These are phyloP conservation scores for Trametes polyzona DNA, from an alignment of 1,284 basidiomycete species.

Conservation along the genomic window DNA sequence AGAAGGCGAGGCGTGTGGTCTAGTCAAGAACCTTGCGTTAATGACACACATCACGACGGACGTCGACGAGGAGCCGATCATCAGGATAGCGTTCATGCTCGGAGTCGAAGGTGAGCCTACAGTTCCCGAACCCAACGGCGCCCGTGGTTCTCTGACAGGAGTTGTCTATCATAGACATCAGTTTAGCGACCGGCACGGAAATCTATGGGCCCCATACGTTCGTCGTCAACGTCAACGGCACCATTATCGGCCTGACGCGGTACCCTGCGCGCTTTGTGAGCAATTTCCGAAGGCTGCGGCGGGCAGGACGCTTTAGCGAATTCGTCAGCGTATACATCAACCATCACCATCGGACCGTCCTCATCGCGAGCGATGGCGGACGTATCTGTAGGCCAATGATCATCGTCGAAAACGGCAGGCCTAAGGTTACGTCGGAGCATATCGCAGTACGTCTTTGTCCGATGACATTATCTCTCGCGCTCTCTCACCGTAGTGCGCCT, in stretches of 20 bases:
- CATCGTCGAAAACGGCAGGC: slow-evolving; percentile 87
- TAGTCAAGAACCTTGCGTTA: slow-evolving; percentile 98
- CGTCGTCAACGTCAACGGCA: slow-evolving; percentile 97
- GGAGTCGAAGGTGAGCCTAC: slow-evolving; percentile 84
- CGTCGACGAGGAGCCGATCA: slow-evolving; percentile 95
- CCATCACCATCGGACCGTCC: slow-evolving; percentile 92
- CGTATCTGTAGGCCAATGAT: slow-evolving; percentile 98
- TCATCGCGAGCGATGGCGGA: slow-evolving; percentile 97
- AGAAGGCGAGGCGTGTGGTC: slow-evolving; percentile 98
- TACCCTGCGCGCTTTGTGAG: slow-evolving; percentile 86
- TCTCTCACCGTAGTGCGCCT: slow-evolving; percentile 13
- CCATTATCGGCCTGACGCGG: slow-evolving; percentile 92
- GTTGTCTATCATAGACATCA: slow-evolving; percentile 72
- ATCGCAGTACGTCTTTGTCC: slow-evolving; percentile 58
- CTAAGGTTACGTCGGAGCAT: slow-evolving; percentile 84
- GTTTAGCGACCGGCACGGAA: slow-evolving; percentile 91
- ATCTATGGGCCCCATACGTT: slow-evolving; percentile 93
- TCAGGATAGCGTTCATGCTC: slow-evolving; percentile 89
- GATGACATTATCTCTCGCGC: background rate
- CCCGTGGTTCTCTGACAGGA: slow-evolving; percentile 13
- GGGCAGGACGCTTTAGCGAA: slow-evolving; percentile 92
- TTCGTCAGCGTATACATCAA: slow-evolving; percentile 99
- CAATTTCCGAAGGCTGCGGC: slow-evolving; percentile 90
- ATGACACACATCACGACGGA: slow-evolving; percentile 99
- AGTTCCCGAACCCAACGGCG: slow-evolving; percentile 10